Evolutionary conservation across 305 asterid species (phyloP).

Genomic region (Fraxinus paxiana): DNA sequence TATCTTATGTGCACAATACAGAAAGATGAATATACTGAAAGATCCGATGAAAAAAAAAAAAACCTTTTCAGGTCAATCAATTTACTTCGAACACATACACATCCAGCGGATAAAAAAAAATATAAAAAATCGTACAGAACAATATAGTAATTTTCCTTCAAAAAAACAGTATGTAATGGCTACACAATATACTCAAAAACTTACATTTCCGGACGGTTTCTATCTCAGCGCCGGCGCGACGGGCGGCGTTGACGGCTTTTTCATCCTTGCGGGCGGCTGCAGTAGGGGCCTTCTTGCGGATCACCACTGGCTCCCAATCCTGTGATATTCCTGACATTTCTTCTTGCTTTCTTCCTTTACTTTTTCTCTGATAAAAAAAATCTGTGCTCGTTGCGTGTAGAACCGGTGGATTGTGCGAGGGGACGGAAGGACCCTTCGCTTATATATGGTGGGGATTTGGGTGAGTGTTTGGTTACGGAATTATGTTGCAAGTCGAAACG

Average conservation of each 20-base stretch:
- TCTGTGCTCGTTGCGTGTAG: neutral
- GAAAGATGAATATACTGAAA: neutral
- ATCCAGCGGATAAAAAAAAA: neutral
- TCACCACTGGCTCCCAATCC: slow-evolving; percentile 95
- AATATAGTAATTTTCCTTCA: neutral
- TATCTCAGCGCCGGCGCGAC: slow-evolving; percentile 94
- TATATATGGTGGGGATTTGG: neutral
- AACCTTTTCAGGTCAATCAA: neutral
- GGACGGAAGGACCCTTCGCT: neutral
- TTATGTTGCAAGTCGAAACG: neutral
- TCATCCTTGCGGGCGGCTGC: slow-evolving; percentile 98
- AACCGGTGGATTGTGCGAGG: neutral
- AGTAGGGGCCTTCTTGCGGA: slow-evolving; percentile 88
- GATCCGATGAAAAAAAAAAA: neutral
- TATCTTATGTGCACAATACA: neutral
- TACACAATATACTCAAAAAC: neutral
- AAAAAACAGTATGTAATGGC: neutral
- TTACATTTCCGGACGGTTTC: slow-evolving; percentile 75
- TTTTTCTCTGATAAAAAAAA: neutral
- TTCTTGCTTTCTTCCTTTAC: neutral
- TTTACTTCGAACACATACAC: neutral
- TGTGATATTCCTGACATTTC: slow-evolving; percentile 60
- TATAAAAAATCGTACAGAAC: neutral
- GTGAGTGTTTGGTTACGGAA: neutral
- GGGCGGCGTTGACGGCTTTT: slow-evolving; percentile 99